Base-by-base conservation (phyloP, 1,284 basidiomycete species). In the Ustilago curta region DNA sequence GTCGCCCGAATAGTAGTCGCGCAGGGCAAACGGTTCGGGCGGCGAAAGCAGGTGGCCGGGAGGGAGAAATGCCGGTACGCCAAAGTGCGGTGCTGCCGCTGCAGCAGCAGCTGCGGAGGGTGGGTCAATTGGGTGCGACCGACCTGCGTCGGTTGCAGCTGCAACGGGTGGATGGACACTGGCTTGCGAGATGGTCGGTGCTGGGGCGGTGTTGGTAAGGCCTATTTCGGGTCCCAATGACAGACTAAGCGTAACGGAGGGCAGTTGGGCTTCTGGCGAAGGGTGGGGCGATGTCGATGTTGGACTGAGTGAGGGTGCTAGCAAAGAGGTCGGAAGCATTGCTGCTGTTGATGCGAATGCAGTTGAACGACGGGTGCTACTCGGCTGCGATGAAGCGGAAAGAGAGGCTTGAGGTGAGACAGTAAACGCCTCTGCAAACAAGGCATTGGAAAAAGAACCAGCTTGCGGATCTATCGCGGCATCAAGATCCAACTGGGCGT, bases 1-100 rank as follows among this genome's bases (percentile, higher is more conserved):
- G 25, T 70, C 57, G 32, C 67, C 62, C 23, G 67, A 55, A 32
- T 75, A 75, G 18, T 49, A 70, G 0, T 59, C 56, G 11, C 59
- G 54, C 29, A 75, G 52, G 0, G 72, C 72, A 25, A 57, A 63
- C 18, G 72, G 63, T n/a, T 70, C 59, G 0, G 62, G 54, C 0
- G 70, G 58, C 12, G 61, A 64, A 6, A 68, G 55, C 31, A 65
- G 39, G 0, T 58, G 57, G 9, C 50, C 48, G 14, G 51, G 51
- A 1, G 56, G 50, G 7, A 58, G 8, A 3, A 44, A 39, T 0
- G 47, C 51, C 1, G 70, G 60, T 6, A 68, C 58, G 12, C 58
- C 61, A 35, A 53, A 57, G 51, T 53, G 65, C 18, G 70, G 65
- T 12, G 70, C 61, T 27, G 58, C 47, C 21, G 19, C 31, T 45